Evolutionary conservation across 2,329 filamentous ascomycete genomes (phyloP), one percentile per base, ranked within the genome.

Genomic region (Alternaria conjuncta): DNA sequence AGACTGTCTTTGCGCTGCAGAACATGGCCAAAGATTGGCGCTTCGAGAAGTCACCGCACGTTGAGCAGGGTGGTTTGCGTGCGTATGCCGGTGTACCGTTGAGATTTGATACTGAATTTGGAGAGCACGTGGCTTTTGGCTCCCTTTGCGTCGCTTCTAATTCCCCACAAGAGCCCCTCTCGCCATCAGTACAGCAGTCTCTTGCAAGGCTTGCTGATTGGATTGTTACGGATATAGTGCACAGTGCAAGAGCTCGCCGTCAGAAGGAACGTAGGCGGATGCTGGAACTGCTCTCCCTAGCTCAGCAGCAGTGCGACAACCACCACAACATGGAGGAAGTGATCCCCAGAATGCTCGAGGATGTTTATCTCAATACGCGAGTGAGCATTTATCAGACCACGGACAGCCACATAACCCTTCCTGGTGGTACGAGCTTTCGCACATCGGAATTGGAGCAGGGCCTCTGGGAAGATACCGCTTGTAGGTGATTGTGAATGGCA

Each of bases 11-110:
- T 54, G 73, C 79, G 18, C 41, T 84, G 0, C 78, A 79, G 0
- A 78, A 83, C 46, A 82, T 84, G 78, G 65, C 73, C 7, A 67
- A 78, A 5, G 83, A 84, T 55, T 85, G 83, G 83, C 76, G 83
- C 5, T 85, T 84, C 45, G 65, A 73, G 26, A 59, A 75, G 1
- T 83, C 79, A 0, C 83, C 83, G 1, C 76, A 81, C 28, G 82
- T 83, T 13, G 77, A 81, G 11, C 51, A 72, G 1, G 81, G 80
- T 5, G 82, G 82, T 3, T 69, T 84, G 5, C 63, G 71, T 7
- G 79, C 79, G 0, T 84, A 84, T 55, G 82, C 82, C 1, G 82
- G 82, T 18, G 79, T 78, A 1, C 79, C 77, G 2, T 72, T 84
- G 1, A 78, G 79, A 4, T 78, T 81, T 47, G 76, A 82, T 57